These are phyloP conservation scores for Pseudocercospora fuligena DNA, from an alignment of 2,329 filamentous ascomycete genomes.

Conservation along the genomic window DNA sequence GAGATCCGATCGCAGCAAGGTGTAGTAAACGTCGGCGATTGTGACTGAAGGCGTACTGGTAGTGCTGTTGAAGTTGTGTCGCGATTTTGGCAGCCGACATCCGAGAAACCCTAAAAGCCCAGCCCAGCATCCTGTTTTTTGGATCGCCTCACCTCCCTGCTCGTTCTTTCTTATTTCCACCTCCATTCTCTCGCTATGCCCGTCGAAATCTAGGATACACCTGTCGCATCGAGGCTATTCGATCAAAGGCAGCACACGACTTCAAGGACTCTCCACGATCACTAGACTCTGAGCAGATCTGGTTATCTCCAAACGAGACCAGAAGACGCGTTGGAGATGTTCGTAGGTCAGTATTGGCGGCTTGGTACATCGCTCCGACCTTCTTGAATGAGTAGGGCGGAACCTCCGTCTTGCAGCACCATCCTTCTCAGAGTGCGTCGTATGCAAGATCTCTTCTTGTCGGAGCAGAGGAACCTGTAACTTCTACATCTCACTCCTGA, in stretches of 20 bases:
- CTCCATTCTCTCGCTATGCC: neutral
- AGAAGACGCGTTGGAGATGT: neutral
- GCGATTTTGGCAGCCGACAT: neutral
- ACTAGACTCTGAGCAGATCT: neutral
- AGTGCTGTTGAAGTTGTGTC: neutral
- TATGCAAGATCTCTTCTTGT: constrained; percentile 11
- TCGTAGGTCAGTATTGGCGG: neutral
- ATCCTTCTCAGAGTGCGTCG: neutral
- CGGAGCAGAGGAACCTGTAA: constrained; percentile 22
- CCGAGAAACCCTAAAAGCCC: neutral
- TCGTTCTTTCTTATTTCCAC: neutral
- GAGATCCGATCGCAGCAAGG: neutral
- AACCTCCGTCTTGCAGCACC: neutral
- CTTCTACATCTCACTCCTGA: constrained; percentile 3
- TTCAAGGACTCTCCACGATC: neutral
- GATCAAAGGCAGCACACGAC: neutral
- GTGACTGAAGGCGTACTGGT: neutral
- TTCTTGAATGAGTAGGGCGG: neutral
- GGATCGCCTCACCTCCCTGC: neutral
- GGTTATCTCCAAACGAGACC: neutral
- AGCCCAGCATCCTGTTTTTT: neutral
- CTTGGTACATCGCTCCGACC: neutral
- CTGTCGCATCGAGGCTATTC: neutral
- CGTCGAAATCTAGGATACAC: neutral
- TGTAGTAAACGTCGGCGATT: neutral